Evolutionary conservation across 805 yeast genomes (phyloP).

Genomic region (Saturnispora halmiae): DNA sequence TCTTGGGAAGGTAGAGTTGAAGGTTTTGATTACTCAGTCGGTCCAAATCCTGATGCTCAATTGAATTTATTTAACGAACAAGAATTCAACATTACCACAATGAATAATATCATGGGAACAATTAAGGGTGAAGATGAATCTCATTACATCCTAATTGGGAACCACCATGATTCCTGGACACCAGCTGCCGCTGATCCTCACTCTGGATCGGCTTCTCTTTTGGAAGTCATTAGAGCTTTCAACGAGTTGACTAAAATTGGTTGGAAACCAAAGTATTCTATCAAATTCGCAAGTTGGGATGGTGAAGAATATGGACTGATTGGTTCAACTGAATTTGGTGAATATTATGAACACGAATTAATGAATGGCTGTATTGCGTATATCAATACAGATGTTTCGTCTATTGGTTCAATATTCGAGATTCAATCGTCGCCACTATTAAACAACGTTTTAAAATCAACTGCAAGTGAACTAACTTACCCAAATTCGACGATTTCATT

Average conservation of each 20-base stretch:
- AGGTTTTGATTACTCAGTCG: constrained; percentile 30
- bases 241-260: constrained; percentile 43
- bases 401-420: constrained; percentile 43
- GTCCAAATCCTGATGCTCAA: constrained; percentile 31
- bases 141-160: constrained; percentile 58
- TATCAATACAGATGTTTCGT: constrained; percentile 60
- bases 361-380: constrained; percentile 52
- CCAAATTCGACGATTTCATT: constrained; percentile 33
- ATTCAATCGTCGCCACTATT: constrained; percentile 54
- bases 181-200: constrained; percentile 76
- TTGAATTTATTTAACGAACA: constrained; percentile 54
- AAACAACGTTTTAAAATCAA: constrained; percentile 35
- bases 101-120: constrained; percentile 55
- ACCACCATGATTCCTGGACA: constrained; percentile 77
- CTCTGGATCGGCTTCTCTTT: constrained; percentile 55
- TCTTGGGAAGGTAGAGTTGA: constrained; percentile 27
- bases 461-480: constrained; percentile 37
- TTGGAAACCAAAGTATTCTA: constrained; percentile 68
- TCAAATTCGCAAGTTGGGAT: constrained; percentile 71
- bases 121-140: constrained; percentile 43
- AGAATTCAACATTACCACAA: constrained; percentile 50
- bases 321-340: constrained; percentile 76
- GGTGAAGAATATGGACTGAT: constrained; percentile 66
- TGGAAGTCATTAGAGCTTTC: constrained; percentile 56
- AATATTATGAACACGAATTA: constrained; percentile 41